A percentile compares a stretch with the other conserved stretches of the same genome.
phyloP scores from a whole-genome alignment of 768 basidiomycete species.

The Hypsizygus marmoreus region DNA sequence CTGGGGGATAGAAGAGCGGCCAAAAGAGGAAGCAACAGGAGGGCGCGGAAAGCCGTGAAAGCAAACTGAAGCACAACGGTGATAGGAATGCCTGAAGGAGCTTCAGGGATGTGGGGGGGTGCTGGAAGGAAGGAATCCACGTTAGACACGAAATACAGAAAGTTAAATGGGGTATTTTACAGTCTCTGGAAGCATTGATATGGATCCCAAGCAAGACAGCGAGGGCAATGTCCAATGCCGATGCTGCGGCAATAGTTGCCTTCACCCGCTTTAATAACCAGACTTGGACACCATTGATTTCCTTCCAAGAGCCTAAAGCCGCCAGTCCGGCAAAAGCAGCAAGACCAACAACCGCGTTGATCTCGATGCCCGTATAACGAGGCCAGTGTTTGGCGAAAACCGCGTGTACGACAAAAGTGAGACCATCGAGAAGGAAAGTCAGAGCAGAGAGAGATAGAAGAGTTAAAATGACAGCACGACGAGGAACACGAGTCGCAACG shows the following conservation, averaged over 20 bases:
- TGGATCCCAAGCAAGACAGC: constrained; percentile 53
- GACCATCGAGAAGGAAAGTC: constrained; percentile 78
- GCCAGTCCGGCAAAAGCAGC: constrained; percentile 72
- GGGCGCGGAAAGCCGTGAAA: constrained; percentile 65
- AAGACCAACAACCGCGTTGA: constrained; percentile 69
- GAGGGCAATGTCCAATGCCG: constrained; percentile 62
- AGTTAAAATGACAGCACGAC: constrained; percentile 72
- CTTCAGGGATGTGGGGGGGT: constrained; percentile 31
- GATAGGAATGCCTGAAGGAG: constrained; percentile 30
- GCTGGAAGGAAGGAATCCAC: constrained; percentile 12
- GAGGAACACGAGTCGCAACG: constrained; percentile 70
- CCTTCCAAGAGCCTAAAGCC: constrained; percentile 79
- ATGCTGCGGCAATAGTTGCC: constrained; percentile 50
- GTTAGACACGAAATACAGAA: constrained; percentile 15
- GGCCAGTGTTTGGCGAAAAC: constrained; percentile 71
- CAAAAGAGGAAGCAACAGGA: constrained; percentile 63
- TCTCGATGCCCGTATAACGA: constrained; percentile 59
- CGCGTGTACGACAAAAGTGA: constrained; percentile 65
- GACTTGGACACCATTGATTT: constrained; percentile 66
- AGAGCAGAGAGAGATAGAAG: constrained; percentile 70
- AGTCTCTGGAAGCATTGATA: constrained; percentile 33
- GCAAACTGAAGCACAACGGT: constrained; percentile 38
- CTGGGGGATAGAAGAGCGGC: constrained; percentile 64
- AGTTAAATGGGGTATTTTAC: constrained; percentile 27
- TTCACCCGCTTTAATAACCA: constrained; percentile 67